These are phyloP conservation scores for Phaeodactylum tricornutum DNA, from an alignment of 108 stramenopile species.

Conservation along the genomic window DNA sequence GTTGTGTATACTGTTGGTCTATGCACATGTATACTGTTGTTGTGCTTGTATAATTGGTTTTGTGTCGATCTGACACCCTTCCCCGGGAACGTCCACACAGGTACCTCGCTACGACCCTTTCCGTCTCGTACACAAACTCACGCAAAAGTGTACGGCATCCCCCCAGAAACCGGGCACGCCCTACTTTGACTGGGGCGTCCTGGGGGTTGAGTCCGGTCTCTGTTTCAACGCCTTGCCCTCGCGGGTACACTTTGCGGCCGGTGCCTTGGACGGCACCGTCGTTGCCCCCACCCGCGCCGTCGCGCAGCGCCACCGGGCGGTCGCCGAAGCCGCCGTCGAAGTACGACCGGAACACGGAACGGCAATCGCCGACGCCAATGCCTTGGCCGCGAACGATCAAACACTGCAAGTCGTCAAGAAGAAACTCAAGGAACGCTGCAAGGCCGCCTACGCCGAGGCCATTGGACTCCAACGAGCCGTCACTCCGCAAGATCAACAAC, in stretches of 20 bases:
- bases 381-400: constrained; percentile 57
- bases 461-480: not conserved
- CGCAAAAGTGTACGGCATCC: constrained; percentile 31
- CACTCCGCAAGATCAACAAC: constrained; percentile 17
- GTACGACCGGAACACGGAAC: constrained; percentile 5
- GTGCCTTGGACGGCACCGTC: constrained; percentile 31
- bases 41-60: not conserved
- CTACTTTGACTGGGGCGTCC: constrained; percentile 55
- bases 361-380: constrained; percentile 39
- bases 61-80: not conserved
- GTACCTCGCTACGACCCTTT: constrained; percentile 76
- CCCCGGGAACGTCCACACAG: too few species aligned
- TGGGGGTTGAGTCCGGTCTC: constrained; percentile 57
- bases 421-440: constrained; percentile 23
- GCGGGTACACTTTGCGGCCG: constrained; percentile 53
- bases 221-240: constrained; percentile 74
- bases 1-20: constrained; percentile 1
- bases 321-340: not conserved
- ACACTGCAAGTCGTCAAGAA: constrained; percentile 37
- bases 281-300: constrained; percentile 22
- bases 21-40: not conserved
- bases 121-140: constrained; percentile 35
- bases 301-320: not conserved
- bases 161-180: constrained; percentile 10
- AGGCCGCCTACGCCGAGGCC: constrained; percentile 12